phyloP scores from a whole-genome alignment of 331 rosid species.

The Malus hybrid region DNA sequence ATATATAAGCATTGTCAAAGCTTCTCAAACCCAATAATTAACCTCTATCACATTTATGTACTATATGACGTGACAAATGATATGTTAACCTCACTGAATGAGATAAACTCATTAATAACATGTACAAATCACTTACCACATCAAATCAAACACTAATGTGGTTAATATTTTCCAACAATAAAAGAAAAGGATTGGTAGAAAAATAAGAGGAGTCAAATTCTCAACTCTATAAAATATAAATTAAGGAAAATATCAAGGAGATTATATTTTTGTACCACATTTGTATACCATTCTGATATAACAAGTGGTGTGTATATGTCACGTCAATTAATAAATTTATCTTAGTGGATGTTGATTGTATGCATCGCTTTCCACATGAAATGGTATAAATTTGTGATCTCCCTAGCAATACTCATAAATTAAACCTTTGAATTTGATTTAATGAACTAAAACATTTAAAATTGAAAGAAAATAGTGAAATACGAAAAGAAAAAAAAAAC shows the following conservation, averaged over 20 bases:
- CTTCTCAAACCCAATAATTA: background rate
- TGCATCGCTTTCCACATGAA: too few species aligned
- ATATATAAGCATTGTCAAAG: background rate
- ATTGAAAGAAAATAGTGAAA: background rate
- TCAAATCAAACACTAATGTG: background rate
- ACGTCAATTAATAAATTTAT: background rate
- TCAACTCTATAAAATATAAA: background rate
- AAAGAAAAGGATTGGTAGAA: background rate
- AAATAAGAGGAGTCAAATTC: background rate
- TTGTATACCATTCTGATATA: background rate
- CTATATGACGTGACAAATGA: background rate
- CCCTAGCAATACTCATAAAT: background rate
- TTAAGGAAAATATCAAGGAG: background rate
- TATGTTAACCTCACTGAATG: background rate
- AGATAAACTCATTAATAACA: background rate
- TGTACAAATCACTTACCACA: background rate
- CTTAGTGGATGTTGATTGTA: too few species aligned
- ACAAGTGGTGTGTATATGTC: too few species aligned
- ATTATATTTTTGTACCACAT: too few species aligned
- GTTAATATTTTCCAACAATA: background rate
- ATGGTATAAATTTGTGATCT: background rate
- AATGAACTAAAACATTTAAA: background rate
- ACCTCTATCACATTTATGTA: background rate
- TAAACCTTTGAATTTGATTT: too few species aligned
- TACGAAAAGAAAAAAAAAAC: too few species aligned